phyloP scores from a whole-genome alignment of 768 basidiomycete species.

The Serpula lacrymans region DNA sequence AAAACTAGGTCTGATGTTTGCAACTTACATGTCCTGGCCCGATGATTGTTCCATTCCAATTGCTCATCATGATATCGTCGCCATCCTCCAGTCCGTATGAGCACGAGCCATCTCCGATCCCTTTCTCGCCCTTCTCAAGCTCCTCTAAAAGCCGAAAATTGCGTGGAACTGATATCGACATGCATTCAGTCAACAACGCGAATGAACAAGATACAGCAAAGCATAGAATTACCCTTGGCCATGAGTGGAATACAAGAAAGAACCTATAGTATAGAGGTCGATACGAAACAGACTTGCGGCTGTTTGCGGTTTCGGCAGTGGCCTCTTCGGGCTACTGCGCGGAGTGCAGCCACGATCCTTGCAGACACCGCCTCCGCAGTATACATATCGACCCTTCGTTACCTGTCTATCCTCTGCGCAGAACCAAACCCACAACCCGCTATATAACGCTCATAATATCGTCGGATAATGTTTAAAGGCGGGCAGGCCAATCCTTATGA shows the following conservation, averaged over 20 bases:
- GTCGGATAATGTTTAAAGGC: conserved; percentile 62
- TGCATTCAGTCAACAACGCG: not conserved
- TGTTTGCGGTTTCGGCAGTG: too few species aligned
- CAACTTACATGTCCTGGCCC: conserved; percentile 90
- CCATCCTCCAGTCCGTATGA: conserved; percentile 94
- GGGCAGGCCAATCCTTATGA: conserved; percentile 77
- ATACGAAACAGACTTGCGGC: too few species aligned
- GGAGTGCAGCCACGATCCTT: too few species aligned
- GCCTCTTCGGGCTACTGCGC: too few species aligned
- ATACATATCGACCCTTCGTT: conserved; percentile 4
- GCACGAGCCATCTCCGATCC: conserved; percentile 96
- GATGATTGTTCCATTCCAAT: conserved; percentile 99
- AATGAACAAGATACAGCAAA: not conserved
- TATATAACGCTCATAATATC: conserved; percentile 3
- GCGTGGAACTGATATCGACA: conserved; percentile 67
- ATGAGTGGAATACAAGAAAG: conserved; percentile 25
- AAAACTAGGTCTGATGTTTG: not conserved
- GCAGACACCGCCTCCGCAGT: conserved; percentile 31
- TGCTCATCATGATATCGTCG: conserved; percentile 96
- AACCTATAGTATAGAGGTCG: too few species aligned
- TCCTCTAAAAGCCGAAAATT: conserved; percentile 97
- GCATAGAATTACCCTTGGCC: conserved; percentile 50
- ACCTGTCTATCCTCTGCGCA: conserved; percentile 4
- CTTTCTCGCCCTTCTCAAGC: conserved; percentile 99
- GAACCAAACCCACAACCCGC: not conserved